These are phyloP conservation scores for Candida maris DNA, from an alignment of 805 yeast genomes.

Conservation along the genomic window DNA sequence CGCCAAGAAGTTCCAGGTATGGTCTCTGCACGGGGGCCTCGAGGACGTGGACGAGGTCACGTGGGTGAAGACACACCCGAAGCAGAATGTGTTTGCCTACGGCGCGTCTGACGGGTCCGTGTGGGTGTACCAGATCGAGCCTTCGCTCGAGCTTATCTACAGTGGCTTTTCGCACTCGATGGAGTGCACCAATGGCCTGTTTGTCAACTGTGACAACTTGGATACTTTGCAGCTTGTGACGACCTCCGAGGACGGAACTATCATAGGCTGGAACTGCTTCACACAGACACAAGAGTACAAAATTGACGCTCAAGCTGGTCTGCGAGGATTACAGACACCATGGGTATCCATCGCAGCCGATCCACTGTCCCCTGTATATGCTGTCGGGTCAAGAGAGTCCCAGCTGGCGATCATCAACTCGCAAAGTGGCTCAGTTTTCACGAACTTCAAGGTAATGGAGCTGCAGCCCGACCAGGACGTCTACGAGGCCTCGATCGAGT, in stretches of 20 bases:
- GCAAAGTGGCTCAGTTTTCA: slow-evolving; percentile 69
- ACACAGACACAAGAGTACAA: slow-evolving; percentile 68
- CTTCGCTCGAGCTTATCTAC: slow-evolving; percentile 66
- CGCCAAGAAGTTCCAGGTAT: slow-evolving; percentile 73
- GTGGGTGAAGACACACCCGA: slow-evolving; percentile 81
- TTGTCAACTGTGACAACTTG: slow-evolving; percentile 57
- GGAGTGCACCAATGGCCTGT: slow-evolving; percentile 78
- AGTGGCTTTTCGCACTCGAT: slow-evolving; percentile 76
- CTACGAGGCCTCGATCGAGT: slow-evolving; percentile 68
- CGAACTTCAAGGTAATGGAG: slow-evolving; percentile 62
- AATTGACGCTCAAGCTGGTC: slow-evolving; percentile 52
- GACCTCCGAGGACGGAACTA: slow-evolving; percentile 78
- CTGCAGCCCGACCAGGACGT: slow-evolving; percentile 53
- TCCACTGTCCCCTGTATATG: slow-evolving; percentile 48
- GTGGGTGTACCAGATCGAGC: slow-evolving; percentile 81
- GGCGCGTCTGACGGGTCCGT: slow-evolving; percentile 93
- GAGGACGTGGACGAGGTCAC: slow-evolving; percentile 89
- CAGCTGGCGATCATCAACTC: slow-evolving; percentile 73
- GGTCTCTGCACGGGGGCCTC: slow-evolving; percentile 66
- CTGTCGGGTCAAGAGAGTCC: slow-evolving; percentile 88
- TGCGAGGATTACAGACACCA: slow-evolving; percentile 75
- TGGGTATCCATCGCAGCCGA: slow-evolving; percentile 76
- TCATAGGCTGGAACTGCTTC: slow-evolving; percentile 88
- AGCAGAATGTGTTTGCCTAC: slow-evolving; percentile 74
- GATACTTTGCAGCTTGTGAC: slow-evolving; percentile 66